These are phyloP conservation scores for Jatropha podagrica DNA, from an alignment of 441 rosid genomes.

Conservation along the genomic window DNA sequence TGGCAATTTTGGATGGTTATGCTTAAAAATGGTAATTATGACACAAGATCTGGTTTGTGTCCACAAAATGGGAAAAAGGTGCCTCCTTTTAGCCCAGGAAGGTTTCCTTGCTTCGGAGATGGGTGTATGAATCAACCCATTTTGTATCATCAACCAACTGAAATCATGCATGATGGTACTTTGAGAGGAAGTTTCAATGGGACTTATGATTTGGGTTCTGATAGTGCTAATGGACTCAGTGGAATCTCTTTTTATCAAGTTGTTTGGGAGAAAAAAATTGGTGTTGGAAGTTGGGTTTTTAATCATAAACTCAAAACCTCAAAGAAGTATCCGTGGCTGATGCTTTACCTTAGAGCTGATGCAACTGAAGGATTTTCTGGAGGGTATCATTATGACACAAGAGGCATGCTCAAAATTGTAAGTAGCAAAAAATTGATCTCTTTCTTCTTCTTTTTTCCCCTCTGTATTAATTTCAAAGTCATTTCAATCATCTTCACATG, in stretches of 20 bases:
- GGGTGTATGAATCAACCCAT: slow-evolving; percentile 88
- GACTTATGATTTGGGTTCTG: slow-evolving; percentile 67
- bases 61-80: slow-evolving; percentile 62
- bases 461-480: background rate
- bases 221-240: slow-evolving; percentile 19
- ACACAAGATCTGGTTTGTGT: slow-evolving; percentile 58
- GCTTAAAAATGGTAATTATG: slow-evolving; percentile 85
- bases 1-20: slow-evolving; percentile 97
- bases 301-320: slow-evolving; percentile 77
- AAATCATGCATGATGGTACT: slow-evolving; percentile 37
- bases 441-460: slow-evolving; percentile 13
- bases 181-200: slow-evolving; percentile 71
- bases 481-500: slow-evolving; percentile 7
- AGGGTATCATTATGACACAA: slow-evolving; percentile 81
- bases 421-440: slow-evolving; percentile 27
- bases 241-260: slow-evolving; percentile 58
- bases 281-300: slow-evolving; percentile 70
- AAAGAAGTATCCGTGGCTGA: slow-evolving; percentile 82
- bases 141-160: slow-evolving; percentile 58
- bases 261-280: slow-evolving; percentile 67
- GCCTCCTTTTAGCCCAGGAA: slow-evolving; percentile 51
- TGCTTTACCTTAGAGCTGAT: slow-evolving; percentile 89
- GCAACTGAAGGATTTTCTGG: slow-evolving; percentile 75
- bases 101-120: slow-evolving; percentile 79
- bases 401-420: slow-evolving; percentile 74